These are phyloP conservation scores for Penicillium frequentans DNA, from an alignment of 2,329 filamentous ascomycete species.

Conservation along the genomic window DNA sequence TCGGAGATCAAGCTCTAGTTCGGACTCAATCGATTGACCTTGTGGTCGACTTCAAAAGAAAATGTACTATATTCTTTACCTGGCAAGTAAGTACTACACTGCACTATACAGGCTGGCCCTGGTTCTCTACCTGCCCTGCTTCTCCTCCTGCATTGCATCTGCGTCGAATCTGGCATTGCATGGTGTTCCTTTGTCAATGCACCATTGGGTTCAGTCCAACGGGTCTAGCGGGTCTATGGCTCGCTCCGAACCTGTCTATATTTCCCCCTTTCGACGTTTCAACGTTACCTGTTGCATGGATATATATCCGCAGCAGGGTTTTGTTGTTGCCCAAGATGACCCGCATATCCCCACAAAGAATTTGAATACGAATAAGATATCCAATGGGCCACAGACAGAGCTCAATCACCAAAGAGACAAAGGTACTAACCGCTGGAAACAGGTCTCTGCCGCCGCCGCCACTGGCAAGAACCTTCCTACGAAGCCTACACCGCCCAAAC, in stretches of 20 bases:
- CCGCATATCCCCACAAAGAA: background rate
- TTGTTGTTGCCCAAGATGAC: background rate
- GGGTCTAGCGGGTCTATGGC: background rate
- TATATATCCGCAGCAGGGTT: background rate
- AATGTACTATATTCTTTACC: slow-evolving; percentile 61
- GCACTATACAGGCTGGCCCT: background rate
- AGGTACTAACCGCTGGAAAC: slow-evolving; percentile 17
- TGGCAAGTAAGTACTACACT: slow-evolving; percentile 65
- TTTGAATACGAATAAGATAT: background rate
- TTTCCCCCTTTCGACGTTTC: background rate
- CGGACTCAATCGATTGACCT: background rate
- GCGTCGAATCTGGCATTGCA: background rate
- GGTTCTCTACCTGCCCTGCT: background rate
- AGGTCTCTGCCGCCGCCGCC: slow-evolving; percentile 93
- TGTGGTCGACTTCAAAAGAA: background rate
- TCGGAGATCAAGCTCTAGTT: background rate
- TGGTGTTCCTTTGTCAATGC: background rate
- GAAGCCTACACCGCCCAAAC: slow-evolving; percentile 71
- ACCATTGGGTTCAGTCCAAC: background rate
- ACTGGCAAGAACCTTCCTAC: slow-evolving; percentile 90
- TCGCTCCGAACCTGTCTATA: background rate
- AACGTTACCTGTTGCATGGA: background rate
- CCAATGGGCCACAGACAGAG: background rate
- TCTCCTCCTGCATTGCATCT: background rate
- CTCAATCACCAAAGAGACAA: background rate